These are phyloP conservation scores for Xylariales sp. DNA, from an alignment of 2,329 filamentous ascomycete genomes.

Conservation along the genomic window DNA sequence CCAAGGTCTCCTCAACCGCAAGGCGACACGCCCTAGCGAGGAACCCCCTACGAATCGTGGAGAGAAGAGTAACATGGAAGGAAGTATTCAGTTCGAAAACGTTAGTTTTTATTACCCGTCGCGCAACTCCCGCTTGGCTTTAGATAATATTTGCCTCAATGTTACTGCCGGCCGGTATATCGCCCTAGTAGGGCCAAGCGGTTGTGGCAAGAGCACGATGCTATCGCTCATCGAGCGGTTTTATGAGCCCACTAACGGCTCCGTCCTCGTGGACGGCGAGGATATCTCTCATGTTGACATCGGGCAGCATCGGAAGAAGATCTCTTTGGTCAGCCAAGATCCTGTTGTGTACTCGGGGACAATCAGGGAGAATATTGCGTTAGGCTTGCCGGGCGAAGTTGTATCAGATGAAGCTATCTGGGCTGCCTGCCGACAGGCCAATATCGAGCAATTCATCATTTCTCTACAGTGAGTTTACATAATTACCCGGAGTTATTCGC, in stretches of 20 bases:
- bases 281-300: conserved; percentile 56
- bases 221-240: conserved; percentile 63
- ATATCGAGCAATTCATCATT: conserved; percentile 72
- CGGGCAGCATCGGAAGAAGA: conserved; percentile 66
- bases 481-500: too few relatives aligned
- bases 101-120: conserved; percentile 69
- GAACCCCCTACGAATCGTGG: conserved; percentile 19
- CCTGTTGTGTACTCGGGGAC: conserved; percentile 72
- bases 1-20: neutral
- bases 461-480: conserved; percentile 57
- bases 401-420: conserved; percentile 62
- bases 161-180: conserved; percentile 62
- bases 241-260: conserved; percentile 58
- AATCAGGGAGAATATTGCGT: conserved; percentile 70
- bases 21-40: too few relatives aligned
- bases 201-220: conserved; percentile 71
- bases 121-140: conserved; percentile 54
- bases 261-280: conserved; percentile 59
- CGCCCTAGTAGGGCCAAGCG: conserved; percentile 66
- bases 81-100: neutral
- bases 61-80: conserved; percentile 34
- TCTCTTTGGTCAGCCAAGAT: conserved; percentile 79
- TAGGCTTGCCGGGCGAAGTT: conserved; percentile 66
- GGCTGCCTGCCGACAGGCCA: conserved; percentile 67
- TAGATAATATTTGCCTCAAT: conserved; percentile 57